Conservation (phyloP, 1,139 yeast species). For the Pneumocystis murina region DNA sequence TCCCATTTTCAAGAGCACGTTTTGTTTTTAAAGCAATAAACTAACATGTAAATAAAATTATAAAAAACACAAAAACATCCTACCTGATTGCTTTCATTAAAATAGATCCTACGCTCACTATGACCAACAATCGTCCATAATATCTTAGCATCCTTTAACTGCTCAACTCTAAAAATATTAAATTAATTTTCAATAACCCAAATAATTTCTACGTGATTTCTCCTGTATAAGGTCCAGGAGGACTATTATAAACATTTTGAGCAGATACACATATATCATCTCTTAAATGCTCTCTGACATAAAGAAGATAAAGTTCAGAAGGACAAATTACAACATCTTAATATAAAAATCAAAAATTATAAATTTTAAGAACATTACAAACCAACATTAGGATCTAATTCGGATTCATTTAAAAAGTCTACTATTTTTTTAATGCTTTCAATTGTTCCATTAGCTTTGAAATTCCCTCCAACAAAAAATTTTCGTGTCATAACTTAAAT, state of each 20-base stretch:
- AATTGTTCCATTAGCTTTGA: constrained; percentile 95
- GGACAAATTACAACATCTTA: constrained; percentile 92
- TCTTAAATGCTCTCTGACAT: constrained; percentile 61
- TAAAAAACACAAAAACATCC: neutral
- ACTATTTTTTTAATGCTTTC: constrained; percentile 71
- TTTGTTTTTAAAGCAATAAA: constrained; percentile 88
- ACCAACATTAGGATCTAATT: constrained; percentile 43
- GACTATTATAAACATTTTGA: constrained; percentile 78
- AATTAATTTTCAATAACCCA: neutral
- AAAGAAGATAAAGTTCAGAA: constrained; percentile 79
- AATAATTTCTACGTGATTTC: constrained; percentile 45
- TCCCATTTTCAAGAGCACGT: constrained; percentile 78
- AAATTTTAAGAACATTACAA: neutral
- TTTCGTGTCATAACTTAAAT: constrained; percentile 48
- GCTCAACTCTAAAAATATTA: constrained; percentile 36
- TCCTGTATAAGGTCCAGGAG: constrained; percentile 95
- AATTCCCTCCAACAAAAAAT: constrained; percentile 59
- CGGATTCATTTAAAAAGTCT: constrained; percentile 64
- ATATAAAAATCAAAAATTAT: neutral
- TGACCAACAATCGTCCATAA: constrained; percentile 95
- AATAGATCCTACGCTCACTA: constrained; percentile 94
- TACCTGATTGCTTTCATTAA: constrained; percentile 64
- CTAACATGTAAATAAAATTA: constrained; percentile 20
- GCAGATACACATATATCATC: constrained; percentile 66
- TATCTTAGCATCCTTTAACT: constrained; percentile 83